Evolutionary conservation across 495 filamentous ascomycete species (phyloP).

Genomic region (Hypoxylon trugodes): DNA sequence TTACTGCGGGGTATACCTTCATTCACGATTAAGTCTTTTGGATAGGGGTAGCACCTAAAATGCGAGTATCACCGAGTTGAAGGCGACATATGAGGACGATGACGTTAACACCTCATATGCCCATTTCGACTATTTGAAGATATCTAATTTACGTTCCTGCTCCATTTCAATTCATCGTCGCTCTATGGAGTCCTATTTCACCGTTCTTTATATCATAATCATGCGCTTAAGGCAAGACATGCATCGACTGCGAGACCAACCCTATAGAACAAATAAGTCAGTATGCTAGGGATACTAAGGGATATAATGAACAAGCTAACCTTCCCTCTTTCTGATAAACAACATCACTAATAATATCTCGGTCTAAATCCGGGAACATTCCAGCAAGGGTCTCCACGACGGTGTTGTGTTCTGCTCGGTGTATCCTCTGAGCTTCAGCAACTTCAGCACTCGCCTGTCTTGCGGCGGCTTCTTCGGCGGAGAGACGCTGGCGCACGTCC

Average conservation of each 20-base stretch:
- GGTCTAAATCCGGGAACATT: constrained; percentile 93
- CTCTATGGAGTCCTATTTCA: too few relatives aligned
- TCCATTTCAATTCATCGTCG: too few relatives aligned
- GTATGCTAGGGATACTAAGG: constrained; percentile 1
- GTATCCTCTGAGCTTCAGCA: constrained; percentile 86
- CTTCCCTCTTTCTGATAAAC: constrained; percentile 90
- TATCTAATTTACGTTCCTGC: too few relatives aligned
- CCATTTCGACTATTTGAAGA: too few relatives aligned
- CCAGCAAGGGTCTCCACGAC: constrained; percentile 90
- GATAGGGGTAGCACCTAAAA: too few relatives aligned
- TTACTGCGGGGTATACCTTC: too few relatives aligned
- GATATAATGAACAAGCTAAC: constrained; percentile 59
- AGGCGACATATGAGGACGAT: too few relatives aligned
- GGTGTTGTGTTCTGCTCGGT: constrained; percentile 83
- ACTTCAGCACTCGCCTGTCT: constrained; percentile 91
- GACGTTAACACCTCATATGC: too few relatives aligned
- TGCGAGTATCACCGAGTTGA: too few relatives aligned
- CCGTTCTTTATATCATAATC: constrained; percentile 11
- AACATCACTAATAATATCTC: constrained; percentile 92
- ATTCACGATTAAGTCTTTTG: too few relatives aligned
- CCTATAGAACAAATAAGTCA: constrained; percentile 55
- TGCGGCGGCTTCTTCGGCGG: constrained; percentile 90
- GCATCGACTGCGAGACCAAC: constrained; percentile 92
- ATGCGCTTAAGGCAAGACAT: constrained; percentile 79
- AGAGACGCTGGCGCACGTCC: constrained; percentile 54